Base-by-base conservation (phyloP, 345 rosid genomes). In the Heritiera littoralis region DNA sequence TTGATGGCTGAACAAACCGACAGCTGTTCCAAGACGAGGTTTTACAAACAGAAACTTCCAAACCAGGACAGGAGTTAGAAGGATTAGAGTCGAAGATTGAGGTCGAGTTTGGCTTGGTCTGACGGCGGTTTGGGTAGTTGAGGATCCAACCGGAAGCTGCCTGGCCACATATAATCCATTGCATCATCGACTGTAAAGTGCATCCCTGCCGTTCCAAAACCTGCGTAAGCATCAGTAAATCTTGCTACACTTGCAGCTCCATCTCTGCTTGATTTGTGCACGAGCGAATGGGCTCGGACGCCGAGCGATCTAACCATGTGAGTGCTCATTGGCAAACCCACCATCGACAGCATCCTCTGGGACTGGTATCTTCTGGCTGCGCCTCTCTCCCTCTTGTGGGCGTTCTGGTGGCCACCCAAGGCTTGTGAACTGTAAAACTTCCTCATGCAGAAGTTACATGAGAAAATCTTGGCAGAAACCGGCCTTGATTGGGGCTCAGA, bases 341-440 rank as follows among this genome's bases (percentile, higher is more conserved):
- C 85, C 81, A 83, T 83, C 11, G 86, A 68, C 88, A 88, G 83
- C 89, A 88, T 86, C 83, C 86, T 87, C 80, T 89, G 96, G n/a
- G 93, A 86, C 51, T 85, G 94, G 70, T 81, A 85, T 79, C 88
- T 92, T 83, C 87, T 85, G 43, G 90, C 90, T 30, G 90, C 92
- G 51, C 92, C 92, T 78, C 94, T 87, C 84, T 92, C 92, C 74
- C 92, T 84, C 82, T 89, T 92, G 88, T 92, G 97, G 67, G 97
- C 97, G 61, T 92, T 92, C 85, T 92, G 94, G 81, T 92, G 96
- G 43, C 96, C 96, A 18, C 96, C 96, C 56, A 92, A 80, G 46
- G 96, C 96, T 74, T 92, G 96, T 51, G 92, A 90, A 77, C 92
- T 92, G 81, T 72, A 92, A 83, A 92, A 92, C 83, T 88, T 92